Evolutionary conservation across 345 rosid genomes (phyloP), one percentile per base, ranked within the genome.

Genomic region (Salix arbutifolia): DNA sequence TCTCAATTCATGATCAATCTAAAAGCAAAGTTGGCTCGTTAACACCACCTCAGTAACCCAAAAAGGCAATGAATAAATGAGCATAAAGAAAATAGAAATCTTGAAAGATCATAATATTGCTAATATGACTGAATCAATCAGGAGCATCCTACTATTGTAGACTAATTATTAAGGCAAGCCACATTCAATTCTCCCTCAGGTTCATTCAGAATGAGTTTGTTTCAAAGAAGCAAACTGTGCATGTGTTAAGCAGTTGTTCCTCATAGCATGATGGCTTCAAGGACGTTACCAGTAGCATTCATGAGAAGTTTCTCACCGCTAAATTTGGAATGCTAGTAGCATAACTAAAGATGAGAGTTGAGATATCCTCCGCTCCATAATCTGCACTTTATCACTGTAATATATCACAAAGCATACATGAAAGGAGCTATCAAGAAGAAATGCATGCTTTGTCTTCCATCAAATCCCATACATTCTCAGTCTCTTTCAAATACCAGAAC

Each of bases 241-340:
- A 76, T 33, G 65, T 58, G 65, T 58, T 21, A 38, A 67, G 68
- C 68, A 71, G n/a, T 74, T 64, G 30, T 72, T 77, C 74, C 78
- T 77, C 70, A 77, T 35, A 76, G 73, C 74, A 86, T 69, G 65
- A 73, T 48, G 72, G 86, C 79, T 77, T 56, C 69, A 62, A 74
- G 80, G 81, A 84, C 50, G 74, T 86, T 84, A 83, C 72, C 88
- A 84, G 86, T 76, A 88, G 40, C 78, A 82, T 73, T 84, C 85
- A 85, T 80, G 86, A 85, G 75, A 91, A 84, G 86, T 86, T 83
- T 84, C 92, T 91, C 89, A 96, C 99, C 90, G 53, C 77, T 79
- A 79, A 81, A 85, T 92, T 87, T 78, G 92, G 91, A 85, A 78
- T 72, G 83, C 85, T 77, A 76, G 87, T 80, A 71, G 80, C 85